phyloP scores from a whole-genome alignment of 2,329 filamentous ascomycete species.

The Chlorencoelia australis region DNA sequence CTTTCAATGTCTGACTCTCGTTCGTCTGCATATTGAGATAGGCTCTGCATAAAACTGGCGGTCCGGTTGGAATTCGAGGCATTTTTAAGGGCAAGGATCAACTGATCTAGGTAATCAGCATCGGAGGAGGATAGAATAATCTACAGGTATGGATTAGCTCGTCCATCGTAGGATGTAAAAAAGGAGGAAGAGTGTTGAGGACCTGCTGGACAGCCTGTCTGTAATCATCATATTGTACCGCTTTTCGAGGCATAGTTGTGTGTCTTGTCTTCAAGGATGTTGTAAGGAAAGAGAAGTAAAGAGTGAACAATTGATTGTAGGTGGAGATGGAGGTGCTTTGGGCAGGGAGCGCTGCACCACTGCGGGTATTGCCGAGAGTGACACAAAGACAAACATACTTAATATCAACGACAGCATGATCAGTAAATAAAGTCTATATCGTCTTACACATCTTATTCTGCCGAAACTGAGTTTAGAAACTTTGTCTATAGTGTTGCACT shows the following conservation, averaged over 20 bases:
- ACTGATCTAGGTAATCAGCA: constrained; percentile 86
- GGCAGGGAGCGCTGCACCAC: too few relatives aligned
- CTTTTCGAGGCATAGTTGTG: constrained; percentile 18
- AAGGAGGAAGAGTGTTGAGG: constrained; percentile 1
- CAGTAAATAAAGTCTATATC: too few relatives aligned
- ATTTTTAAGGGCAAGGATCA: constrained; percentile 91
- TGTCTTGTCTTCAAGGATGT: neutral
- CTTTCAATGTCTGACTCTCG: constrained; percentile 86
- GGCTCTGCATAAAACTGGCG: constrained; percentile 62
- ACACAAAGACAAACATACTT: too few relatives aligned
- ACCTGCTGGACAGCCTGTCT: constrained; percentile 25
- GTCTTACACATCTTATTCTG: too few relatives aligned
- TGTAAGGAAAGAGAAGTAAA: neutral
- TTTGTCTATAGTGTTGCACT: too few relatives aligned
- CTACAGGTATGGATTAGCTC: constrained; percentile 35
- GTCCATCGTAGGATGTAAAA: neutral
- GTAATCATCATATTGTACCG: constrained; percentile 26
- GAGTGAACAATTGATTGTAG: too few relatives aligned
- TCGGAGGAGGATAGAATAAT: constrained; percentile 90
- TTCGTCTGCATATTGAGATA: constrained; percentile 73
- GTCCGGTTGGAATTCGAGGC: constrained; percentile 67
- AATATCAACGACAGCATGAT: too few relatives aligned
- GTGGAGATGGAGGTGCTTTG: too few relatives aligned
- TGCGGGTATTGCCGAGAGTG: too few relatives aligned
- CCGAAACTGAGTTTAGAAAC: too few relatives aligned